These are phyloP conservation scores for Aethionema arabicum DNA, from an alignment of 345 rosid species.

Conservation along the genomic window DNA sequence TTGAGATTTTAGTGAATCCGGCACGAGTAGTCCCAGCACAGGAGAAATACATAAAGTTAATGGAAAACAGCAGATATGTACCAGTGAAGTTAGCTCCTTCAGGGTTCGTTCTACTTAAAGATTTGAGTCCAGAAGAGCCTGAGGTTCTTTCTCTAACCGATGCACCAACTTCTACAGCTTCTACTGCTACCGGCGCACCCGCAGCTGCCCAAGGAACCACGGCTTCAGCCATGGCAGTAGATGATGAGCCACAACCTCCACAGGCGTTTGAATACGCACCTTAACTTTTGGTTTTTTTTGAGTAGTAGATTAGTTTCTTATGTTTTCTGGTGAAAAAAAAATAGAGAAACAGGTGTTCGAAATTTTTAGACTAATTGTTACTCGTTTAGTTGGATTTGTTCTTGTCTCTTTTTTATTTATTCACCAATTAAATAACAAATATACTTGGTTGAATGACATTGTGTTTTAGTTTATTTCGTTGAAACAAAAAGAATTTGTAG, in stretches of 20 bases:
- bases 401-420: neutral
- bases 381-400: neutral
- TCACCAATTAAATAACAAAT: too few species aligned
- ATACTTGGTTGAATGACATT: too few species aligned
- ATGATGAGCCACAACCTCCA: constrained; percentile 92
- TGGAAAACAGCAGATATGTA: constrained; percentile 76
- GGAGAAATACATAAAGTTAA: constrained; percentile 70
- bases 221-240: constrained; percentile 78
- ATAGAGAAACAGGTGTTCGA: neutral
- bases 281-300: constrained; percentile 31
- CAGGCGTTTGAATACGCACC: constrained; percentile 76
- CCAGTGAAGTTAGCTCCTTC: constrained; percentile 84
- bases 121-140: constrained; percentile 68
- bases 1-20: constrained; percentile 76
- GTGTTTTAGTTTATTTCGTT: too few species aligned
- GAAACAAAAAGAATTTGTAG: too few species aligned
- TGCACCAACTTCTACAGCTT: constrained; percentile 60
- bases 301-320: constrained; percentile 7
- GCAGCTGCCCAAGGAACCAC: constrained; percentile 46
- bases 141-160: constrained; percentile 88
- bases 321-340: neutral
- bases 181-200: constrained; percentile 52
- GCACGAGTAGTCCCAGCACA: constrained; percentile 91
- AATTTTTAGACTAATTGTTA: neutral
- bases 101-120: constrained; percentile 86